These are phyloP conservation scores for sorghum (Sorghum bicolor) DNA, from an alignment of 176 grass and related monocot genomes.

Conservation along the genomic window DNA sequence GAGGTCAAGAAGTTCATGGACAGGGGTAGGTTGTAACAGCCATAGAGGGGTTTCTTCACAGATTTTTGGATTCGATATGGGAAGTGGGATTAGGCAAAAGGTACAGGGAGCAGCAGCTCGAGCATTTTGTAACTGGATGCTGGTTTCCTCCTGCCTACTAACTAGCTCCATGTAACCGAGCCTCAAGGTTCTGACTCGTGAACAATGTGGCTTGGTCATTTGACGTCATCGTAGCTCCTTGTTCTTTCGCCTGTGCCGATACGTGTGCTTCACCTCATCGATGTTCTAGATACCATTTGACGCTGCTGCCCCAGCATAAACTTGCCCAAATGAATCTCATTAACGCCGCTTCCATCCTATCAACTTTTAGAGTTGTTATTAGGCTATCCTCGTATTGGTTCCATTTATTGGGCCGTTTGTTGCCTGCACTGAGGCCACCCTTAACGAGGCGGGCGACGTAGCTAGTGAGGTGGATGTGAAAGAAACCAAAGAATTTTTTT, in stretches of 20 bases:
- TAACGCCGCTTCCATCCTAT: too few relatives aligned
- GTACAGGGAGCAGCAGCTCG: constrained; percentile 31
- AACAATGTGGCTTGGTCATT: constrained; percentile 29
- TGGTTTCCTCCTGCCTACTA: constrained; percentile 27
- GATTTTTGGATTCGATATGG: constrained; percentile 36
- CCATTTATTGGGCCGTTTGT: too few relatives aligned
- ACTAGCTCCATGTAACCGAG: constrained; percentile 13
- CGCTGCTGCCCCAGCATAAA: background rate
- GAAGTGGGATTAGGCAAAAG: constrained; percentile 20
- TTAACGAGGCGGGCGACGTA: too few relatives aligned
- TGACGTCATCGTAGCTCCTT: background rate
- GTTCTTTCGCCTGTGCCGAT: background rate
- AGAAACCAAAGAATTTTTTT: too few relatives aligned
- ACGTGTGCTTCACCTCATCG: background rate
- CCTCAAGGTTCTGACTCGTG: background rate
- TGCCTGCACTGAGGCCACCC: too few relatives aligned
- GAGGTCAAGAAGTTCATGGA: constrained; percentile 92
- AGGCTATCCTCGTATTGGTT: too few relatives aligned
- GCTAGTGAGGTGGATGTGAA: too few relatives aligned
- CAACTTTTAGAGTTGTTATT: too few relatives aligned
- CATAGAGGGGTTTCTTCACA: constrained; percentile 11
- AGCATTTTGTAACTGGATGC: constrained; percentile 33
- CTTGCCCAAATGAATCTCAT: background rate
- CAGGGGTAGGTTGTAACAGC: constrained; percentile 53
- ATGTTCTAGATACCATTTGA: background rate